Conservation (phyloP, 2,329 filamentous ascomycete species). For the Fusarium bactridioides region DNA sequence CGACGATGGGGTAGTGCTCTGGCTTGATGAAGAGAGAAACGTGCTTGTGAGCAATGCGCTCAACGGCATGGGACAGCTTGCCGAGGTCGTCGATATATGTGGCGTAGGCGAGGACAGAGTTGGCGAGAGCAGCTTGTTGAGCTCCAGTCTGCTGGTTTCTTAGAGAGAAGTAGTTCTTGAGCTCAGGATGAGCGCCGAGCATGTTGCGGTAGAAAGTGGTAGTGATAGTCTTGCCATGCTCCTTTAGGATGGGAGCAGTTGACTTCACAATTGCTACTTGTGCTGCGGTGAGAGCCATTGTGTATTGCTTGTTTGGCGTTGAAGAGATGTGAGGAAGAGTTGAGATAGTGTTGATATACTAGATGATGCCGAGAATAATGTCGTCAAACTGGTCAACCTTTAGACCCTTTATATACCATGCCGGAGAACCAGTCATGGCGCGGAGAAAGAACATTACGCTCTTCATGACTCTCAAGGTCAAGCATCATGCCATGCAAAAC, state of each 20-base stretch:
- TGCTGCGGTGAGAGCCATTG: conserved; percentile 63
- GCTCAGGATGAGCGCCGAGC: conserved; percentile 67
- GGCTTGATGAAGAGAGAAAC: conserved; percentile 73
- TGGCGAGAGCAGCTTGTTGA: conserved; percentile 74
- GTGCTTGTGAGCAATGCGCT: conserved; percentile 81
- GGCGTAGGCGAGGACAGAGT: conserved; percentile 76
- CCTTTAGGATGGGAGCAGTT: conserved; percentile 75
- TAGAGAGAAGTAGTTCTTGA: conserved; percentile 76
- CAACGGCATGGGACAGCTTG: conserved; percentile 62
- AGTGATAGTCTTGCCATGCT: conserved; percentile 76
- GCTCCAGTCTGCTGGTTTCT: conserved; percentile 73
- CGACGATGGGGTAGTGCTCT: conserved; percentile 76
- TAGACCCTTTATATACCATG: conserved; percentile 27
- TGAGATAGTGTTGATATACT: conserved; percentile 12
- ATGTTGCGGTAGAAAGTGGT: conserved; percentile 75
- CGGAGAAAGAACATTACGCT: conserved; percentile 36
- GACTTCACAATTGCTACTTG: conserved; percentile 79
- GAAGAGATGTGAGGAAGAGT: background rate
- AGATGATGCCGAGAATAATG: conserved; percentile 3
- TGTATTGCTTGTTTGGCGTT: background rate
- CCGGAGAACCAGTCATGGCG: conserved; percentile 32
- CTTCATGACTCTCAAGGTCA: background rate
- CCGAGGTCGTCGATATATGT: conserved; percentile 74
- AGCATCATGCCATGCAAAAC: conserved; percentile 26
- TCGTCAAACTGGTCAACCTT: background rate